Evolutionary conservation across 257 asterid genomes (phyloP).

Genomic region (Orobanche coerulescens): DNA sequence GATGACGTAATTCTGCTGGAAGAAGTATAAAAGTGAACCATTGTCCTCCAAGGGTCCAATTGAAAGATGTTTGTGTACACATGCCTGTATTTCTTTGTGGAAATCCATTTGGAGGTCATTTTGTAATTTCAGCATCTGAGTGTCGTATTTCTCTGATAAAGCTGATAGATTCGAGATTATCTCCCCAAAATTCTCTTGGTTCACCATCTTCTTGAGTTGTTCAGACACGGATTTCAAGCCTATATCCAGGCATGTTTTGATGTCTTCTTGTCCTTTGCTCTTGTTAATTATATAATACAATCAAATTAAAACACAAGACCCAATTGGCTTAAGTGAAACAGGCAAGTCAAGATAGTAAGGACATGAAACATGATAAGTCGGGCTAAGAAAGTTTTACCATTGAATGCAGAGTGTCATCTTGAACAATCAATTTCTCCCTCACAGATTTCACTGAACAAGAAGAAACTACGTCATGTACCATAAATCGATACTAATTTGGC

Average conservation of each 20-base stretch:
- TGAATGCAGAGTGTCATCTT: constrained; percentile 55
- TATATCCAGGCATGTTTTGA: constrained; percentile 48
- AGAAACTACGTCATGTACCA: constrained; percentile 20
- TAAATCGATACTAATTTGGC: not conserved
- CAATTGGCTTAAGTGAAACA: constrained; percentile 11
- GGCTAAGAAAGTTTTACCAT: constrained; percentile 45
- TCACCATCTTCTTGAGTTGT: constrained; percentile 39
- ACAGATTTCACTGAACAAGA: constrained; percentile 52
- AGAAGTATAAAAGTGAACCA: constrained; percentile 7
- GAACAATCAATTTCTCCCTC: constrained; percentile 56
- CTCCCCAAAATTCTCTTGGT: constrained; percentile 37
- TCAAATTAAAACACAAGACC: constrained; percentile 25
- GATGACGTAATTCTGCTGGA: constrained; percentile 21
- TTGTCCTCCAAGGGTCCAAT: constrained; percentile 11
- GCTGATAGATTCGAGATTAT: constrained; percentile 41
- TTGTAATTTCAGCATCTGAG: constrained; percentile 43
- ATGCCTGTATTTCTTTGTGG: constrained; percentile 63
- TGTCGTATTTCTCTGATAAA: constrained; percentile 46
- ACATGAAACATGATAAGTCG: constrained; percentile 19
- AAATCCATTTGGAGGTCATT: constrained; percentile 43
- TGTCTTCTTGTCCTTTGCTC: constrained; percentile 76
- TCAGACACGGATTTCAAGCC: constrained; percentile 48
- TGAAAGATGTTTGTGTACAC: constrained; percentile 13
- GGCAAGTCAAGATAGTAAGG: constrained; percentile 17
- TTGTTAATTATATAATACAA: constrained; percentile 28